Evolutionary conservation across 345 rosid genomes (phyloP).

Genomic region (Brassica cretica): DNA sequence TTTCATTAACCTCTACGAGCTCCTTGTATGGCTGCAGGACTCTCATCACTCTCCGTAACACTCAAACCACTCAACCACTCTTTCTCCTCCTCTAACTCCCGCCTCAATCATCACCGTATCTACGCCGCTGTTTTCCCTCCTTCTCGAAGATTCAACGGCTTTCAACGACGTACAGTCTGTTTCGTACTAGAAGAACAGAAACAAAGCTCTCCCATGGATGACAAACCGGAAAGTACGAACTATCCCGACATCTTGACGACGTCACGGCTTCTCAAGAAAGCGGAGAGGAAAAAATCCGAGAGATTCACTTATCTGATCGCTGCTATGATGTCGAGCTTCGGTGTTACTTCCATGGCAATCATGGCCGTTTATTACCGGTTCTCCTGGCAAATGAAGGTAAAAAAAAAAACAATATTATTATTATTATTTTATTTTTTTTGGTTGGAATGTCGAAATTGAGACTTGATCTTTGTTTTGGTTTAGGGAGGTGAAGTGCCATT

Average conservation of each 20-base stretch:
- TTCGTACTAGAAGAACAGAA: constrained; percentile 1
- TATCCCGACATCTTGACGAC: constrained; percentile 6
- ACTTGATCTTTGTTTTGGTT: background rate
- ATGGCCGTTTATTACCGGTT: constrained; percentile 87
- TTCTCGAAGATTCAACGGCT: constrained; percentile 7
- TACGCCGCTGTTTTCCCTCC: constrained; percentile 1
- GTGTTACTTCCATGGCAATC: constrained; percentile 76
- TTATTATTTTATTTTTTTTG: no score
- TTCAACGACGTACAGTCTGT: background rate
- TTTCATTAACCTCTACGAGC: background rate
- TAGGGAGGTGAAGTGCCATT: constrained; percentile 76
- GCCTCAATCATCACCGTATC: background rate
- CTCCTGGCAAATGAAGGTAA: constrained; percentile 86
- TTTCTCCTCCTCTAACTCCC: background rate
- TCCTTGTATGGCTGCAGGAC: constrained; percentile 30
- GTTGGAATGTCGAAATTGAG: background rate
- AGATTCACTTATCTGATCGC: constrained; percentile 74
- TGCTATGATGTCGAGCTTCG: constrained; percentile 79
- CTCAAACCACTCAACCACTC: constrained; percentile 19
- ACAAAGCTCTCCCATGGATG: background rate
- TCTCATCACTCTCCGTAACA: constrained; percentile 17
- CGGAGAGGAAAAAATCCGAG: constrained; percentile 70
- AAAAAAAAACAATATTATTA: background rate
- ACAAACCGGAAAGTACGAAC: no score
- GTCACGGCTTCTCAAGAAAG: constrained; percentile 44